Base-by-base conservation (phyloP, 345 rosid species). In the Gossypium arboreum region DNA sequence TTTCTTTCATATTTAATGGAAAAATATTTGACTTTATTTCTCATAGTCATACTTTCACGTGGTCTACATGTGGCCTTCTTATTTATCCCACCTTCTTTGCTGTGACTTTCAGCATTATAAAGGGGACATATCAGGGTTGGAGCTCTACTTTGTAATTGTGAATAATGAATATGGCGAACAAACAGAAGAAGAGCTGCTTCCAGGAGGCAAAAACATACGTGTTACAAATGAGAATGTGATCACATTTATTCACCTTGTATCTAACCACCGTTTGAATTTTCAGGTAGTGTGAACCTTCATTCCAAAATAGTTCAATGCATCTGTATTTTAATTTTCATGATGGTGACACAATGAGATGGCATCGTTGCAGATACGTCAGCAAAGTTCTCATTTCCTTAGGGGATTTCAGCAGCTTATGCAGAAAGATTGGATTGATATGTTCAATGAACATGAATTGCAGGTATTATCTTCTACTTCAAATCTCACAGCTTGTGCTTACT, bases 391-490 rank as follows among this genome's bases (percentile, higher is more conserved):
- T 88, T 93, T 95, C 80, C 79, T 91, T 83, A 88, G 92, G 84
- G 99, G 99, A 34, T 91, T 95, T 88, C 93, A 95, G 87, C 97
- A 90, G 86, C 98, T 95, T 79, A 87, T 93, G 74, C 92, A 89
- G 79, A 95, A 87, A 84, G 97, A 88, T 71, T 93, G 99, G 98
- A 90, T 95, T 66, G 97, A 91, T 78, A 95, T 95, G 99, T 93
- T 95, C 77, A 89, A 95, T 60, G 99, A 95, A 82, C 97, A 95
- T 80, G 99, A 95, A 83, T 89, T 95, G 82, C 99, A 93, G 99
- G 99, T 93, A 81, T 62, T 48, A 17, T 77, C 58, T 47, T 27
- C 39, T 65, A 41, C 54, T 43, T 62, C 41, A 39, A 64, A 41
- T 43, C 77, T 57, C 18, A 7, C 16, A 34, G 34, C 25, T 43